Conservation (phyloP, 129 eudicot species). For the Escallonia herrerae region DNA sequence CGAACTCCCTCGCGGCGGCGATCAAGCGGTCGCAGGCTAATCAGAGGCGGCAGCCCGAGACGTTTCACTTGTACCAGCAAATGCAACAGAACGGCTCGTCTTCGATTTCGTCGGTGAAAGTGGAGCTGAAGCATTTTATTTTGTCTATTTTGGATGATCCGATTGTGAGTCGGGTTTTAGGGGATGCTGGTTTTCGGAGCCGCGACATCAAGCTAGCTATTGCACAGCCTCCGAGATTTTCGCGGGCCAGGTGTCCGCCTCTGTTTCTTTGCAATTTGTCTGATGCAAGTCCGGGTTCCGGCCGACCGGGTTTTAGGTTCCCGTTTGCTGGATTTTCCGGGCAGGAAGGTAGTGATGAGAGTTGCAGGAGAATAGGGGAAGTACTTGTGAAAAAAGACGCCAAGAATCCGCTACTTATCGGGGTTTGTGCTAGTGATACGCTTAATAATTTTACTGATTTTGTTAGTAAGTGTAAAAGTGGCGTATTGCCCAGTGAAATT, state of each 20-base stretch:
- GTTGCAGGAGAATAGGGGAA: slow-evolving; percentile 48
- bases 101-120: slow-evolving; percentile 42
- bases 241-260: slow-evolving; percentile 45
- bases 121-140: slow-evolving; percentile 71
- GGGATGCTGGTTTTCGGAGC: slow-evolving; percentile 89
- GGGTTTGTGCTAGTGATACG: slow-evolving; percentile 49
- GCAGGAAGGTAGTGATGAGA: slow-evolving; percentile 30
- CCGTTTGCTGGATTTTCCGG: slow-evolving; percentile 42
- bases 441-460: slow-evolving; percentile 36
- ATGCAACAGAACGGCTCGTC: slow-evolving; percentile 9
- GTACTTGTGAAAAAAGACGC: slow-evolving; percentile 31
- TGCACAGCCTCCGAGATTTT: slow-evolving; percentile 46
- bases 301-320: slow-evolving; percentile 31
- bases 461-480: slow-evolving; percentile 25
- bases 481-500: slow-evolving; percentile 39
- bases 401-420: slow-evolving; percentile 64
- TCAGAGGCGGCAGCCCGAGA: slow-evolving; percentile 39
- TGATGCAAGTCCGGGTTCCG: slow-evolving; percentile 17
- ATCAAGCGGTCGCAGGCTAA: slow-evolving; percentile 42
- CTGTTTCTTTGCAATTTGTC: slow-evolving; percentile 44
- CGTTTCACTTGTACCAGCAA: slow-evolving; percentile 29
- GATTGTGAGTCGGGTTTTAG: slow-evolving; percentile 84
- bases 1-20: slow-evolving; percentile 52
- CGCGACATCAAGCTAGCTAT: slow-evolving; percentile 63
- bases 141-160: slow-evolving; percentile 89